phyloP scores from a whole-genome alignment of 371 early-diverging fungal species.

The Apophysomyces sp. region DNA sequence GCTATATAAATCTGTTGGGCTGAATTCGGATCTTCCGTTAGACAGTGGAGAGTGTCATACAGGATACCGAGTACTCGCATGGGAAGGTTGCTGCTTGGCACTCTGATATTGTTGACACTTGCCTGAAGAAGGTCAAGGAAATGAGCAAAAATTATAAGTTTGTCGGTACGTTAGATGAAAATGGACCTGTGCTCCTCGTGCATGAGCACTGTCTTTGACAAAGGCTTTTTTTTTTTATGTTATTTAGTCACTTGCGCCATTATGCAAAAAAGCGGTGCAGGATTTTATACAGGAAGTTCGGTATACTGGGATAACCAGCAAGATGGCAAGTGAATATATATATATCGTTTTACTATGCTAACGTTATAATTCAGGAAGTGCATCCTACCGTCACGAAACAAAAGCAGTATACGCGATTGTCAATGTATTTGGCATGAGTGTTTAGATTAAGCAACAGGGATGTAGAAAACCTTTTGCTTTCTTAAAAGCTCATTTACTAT shows the following conservation, averaged over 20 bases:
- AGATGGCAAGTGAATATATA: constrained; percentile 11
- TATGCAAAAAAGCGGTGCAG: constrained; percentile 77
- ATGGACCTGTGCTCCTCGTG: neutral
- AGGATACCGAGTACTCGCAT: constrained; percentile 68
- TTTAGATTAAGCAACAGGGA: constrained; percentile 12
- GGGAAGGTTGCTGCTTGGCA: constrained; percentile 72
- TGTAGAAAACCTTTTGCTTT: neutral
- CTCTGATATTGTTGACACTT: constrained; percentile 63
- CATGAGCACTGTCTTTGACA: neutral
- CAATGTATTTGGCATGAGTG: constrained; percentile 62
- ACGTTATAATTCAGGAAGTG: constrained; percentile 47
- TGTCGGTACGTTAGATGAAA: constrained; percentile 48
- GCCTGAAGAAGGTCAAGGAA: constrained; percentile 60
- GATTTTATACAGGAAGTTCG: constrained; percentile 71
- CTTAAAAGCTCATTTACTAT: neutral
- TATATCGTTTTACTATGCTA: neutral
- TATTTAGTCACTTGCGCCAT: constrained; percentile 57
- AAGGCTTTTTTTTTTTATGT: neutral
- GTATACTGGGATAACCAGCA: constrained; percentile 70
- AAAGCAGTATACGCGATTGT: constrained; percentile 71
- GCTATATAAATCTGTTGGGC: no score
- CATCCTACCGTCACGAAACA: constrained; percentile 64
- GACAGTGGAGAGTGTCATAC: constrained; percentile 61
- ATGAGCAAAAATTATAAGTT: constrained; percentile 75
- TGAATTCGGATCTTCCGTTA: no score